Conservation (phyloP, 768 basidiomycete species). For the Russula dissimulans region DNA sequence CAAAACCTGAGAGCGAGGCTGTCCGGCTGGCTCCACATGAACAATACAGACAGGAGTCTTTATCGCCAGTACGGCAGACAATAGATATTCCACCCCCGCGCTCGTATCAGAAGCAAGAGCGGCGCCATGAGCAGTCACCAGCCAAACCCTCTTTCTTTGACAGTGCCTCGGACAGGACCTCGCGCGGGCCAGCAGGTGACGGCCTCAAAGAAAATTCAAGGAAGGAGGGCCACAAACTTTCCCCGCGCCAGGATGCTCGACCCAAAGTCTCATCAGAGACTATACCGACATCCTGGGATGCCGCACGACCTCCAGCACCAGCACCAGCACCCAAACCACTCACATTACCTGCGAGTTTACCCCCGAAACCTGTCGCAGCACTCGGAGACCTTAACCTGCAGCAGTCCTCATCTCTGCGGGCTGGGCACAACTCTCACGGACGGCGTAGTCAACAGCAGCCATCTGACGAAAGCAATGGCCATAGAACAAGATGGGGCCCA, state of each 20-base stretch:
- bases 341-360: constrained; percentile 10
- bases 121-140: not conserved
- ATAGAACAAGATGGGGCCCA: not conserved
- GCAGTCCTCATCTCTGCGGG: not conserved
- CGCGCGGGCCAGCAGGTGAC: not conserved
- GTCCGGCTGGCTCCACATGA: not conserved
- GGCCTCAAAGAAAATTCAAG: not conserved
- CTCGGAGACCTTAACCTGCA: constrained; percentile 6
- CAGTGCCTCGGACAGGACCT: not conserved
- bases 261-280: not conserved
- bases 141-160: not conserved
- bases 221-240: not conserved
- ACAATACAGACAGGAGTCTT: not conserved
- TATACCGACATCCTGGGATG: constrained; percentile 9
- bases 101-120: not conserved
- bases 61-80: not conserved
- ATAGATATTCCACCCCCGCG: not conserved
- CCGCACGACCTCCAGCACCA: not conserved
- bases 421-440: constrained; percentile 2
- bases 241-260: not conserved
- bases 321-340: not conserved
- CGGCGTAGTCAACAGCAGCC: constrained; percentile 6
- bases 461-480: not conserved
- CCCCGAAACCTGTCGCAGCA: constrained; percentile 13
- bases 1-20: not conserved